A percentile compares a stretch with the other conserved stretches of the same genome.
Conservation (phyloP, 805 yeast species). For the Candida boleticola region DNA sequence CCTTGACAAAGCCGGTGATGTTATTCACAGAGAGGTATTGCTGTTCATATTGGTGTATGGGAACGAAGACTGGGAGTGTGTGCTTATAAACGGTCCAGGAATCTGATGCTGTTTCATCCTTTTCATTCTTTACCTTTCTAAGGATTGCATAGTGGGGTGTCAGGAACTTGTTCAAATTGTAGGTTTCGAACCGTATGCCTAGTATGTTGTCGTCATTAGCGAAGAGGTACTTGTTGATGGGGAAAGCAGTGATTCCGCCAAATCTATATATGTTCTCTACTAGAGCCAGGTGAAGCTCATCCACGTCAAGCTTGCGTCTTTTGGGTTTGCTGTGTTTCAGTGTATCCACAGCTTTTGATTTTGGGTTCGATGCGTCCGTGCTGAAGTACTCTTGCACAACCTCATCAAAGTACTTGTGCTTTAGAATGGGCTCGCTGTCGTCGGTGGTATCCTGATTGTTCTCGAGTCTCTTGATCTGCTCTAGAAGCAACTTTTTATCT, state of each 20-base stretch:
- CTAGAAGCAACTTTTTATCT: constrained; percentile 10
- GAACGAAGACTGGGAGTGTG: constrained; percentile 35
- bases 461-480: constrained; percentile 11
- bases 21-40: constrained; percentile 10
- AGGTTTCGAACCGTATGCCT: constrained; percentile 53
- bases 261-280: constrained; percentile 48
- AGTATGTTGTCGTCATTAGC: constrained; percentile 28
- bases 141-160: constrained; percentile 51
- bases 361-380: neutral
- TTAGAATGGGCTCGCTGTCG: constrained; percentile 19
- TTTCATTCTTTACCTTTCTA: constrained; percentile 7
- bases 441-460: constrained; percentile 6
- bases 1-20: constrained; percentile 18
- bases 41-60: constrained; percentile 16
- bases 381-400: constrained; percentile 23
- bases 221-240: constrained; percentile 38
- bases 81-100: constrained; percentile 34
- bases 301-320: neutral
- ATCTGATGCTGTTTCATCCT: constrained; percentile 6
- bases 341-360: neutral
- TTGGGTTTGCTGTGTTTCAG: neutral
- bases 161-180: constrained; percentile 25
- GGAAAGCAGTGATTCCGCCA: constrained; percentile 52
- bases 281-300: constrained; percentile 8
- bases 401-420: constrained; percentile 29